These are phyloP conservation scores for Myrmaecium sp. DNA, from an alignment of 2,329 filamentous ascomycete species.

Conservation along the genomic window DNA sequence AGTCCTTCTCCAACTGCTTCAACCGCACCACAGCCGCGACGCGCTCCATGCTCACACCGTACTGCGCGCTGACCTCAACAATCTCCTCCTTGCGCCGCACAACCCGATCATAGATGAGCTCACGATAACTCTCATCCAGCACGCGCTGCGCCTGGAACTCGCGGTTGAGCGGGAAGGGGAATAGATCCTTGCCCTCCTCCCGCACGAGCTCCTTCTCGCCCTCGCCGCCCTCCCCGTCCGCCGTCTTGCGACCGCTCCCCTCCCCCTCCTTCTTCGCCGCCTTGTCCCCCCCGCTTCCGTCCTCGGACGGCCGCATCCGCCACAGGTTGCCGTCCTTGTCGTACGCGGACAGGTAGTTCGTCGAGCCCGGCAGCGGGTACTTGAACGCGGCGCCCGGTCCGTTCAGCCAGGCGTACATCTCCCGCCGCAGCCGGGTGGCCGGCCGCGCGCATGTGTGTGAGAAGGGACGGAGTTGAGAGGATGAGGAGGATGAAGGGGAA, in stretches of 20 bases:
- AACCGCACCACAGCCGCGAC: conserved; percentile 74
- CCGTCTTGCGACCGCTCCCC: conserved; percentile 7
- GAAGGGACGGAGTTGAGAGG: conserved; percentile 12
- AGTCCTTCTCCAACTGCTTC: conserved; percentile 71
- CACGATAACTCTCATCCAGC: conserved; percentile 53
- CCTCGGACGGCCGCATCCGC: conserved; percentile 11
- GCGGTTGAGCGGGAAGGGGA: conserved; percentile 59
- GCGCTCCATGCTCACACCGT: conserved; percentile 64
- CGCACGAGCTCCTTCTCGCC: conserved; percentile 10
- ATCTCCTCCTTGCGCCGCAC: conserved; percentile 32
- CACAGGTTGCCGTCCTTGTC: conserved; percentile 31
- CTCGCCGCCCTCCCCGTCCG: conserved; percentile 2
- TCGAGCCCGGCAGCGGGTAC: conserved; percentile 30
- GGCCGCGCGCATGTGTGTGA: conserved; percentile 19
- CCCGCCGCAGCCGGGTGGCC: conserved; percentile 32
- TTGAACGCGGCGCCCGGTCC: conserved; percentile 33
- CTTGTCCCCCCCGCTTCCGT: conserved; percentile 9
- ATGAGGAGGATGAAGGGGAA: conserved; percentile 7
- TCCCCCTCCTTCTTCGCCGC: conserved; percentile 9
- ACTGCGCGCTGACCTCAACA: conserved; percentile 56
- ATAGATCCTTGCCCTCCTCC: conserved; percentile 17
- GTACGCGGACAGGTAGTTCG: conserved; percentile 39
- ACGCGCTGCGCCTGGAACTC: conserved; percentile 56
- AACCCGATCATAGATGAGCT: conserved; percentile 57
- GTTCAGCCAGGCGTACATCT: conserved; percentile 44